phyloP scores from a whole-genome alignment of 805 yeast genomes.

The Wickerhamomyces xylosicus region DNA sequence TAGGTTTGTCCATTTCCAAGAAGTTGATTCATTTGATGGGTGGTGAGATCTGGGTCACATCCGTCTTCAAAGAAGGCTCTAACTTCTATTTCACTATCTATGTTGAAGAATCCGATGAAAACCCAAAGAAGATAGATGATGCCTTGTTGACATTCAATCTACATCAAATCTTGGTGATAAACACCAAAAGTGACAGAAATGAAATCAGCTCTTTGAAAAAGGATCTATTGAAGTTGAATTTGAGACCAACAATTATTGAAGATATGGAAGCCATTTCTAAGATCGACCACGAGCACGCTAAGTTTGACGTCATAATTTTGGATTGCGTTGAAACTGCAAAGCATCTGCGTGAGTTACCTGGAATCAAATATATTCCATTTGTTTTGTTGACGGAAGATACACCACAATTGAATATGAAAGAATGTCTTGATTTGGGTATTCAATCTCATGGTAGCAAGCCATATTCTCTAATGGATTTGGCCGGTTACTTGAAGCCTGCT shows the following conservation, averaged over 20 bases:
- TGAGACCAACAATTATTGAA: conserved; percentile 51
- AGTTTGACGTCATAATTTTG: conserved; percentile 73
- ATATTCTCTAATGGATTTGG: conserved; percentile 71
- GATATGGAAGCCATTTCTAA: conserved; percentile 45
- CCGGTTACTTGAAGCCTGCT: conserved; percentile 77
- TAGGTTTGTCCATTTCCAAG: conserved; percentile 81
- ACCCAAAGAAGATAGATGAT: conserved; percentile 55
- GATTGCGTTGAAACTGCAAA: conserved; percentile 72
- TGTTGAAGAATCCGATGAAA: conserved; percentile 58
- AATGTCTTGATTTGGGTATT: conserved; percentile 78
- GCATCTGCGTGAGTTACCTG: conserved; percentile 56
- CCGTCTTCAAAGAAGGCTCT: conserved; percentile 72
- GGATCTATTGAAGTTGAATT: conserved; percentile 42
- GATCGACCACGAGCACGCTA: conserved; percentile 33
- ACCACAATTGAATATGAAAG: conserved; percentile 69
- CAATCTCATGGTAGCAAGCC: conserved; percentile 87
- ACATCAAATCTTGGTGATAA: conserved; percentile 62
- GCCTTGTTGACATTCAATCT: conserved; percentile 60
- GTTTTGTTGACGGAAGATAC: conserved; percentile 68
- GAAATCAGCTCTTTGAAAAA: conserved; percentile 41
- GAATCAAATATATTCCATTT: conserved; percentile 77
- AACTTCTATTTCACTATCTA: conserved; percentile 74
- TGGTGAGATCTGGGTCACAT: conserved; percentile 87
- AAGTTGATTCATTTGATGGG: conserved; percentile 87
- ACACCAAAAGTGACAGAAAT: conserved; percentile 46